Conservation (phyloP, 257 asterid genomes). For the Penstemon barbatus region DNA sequence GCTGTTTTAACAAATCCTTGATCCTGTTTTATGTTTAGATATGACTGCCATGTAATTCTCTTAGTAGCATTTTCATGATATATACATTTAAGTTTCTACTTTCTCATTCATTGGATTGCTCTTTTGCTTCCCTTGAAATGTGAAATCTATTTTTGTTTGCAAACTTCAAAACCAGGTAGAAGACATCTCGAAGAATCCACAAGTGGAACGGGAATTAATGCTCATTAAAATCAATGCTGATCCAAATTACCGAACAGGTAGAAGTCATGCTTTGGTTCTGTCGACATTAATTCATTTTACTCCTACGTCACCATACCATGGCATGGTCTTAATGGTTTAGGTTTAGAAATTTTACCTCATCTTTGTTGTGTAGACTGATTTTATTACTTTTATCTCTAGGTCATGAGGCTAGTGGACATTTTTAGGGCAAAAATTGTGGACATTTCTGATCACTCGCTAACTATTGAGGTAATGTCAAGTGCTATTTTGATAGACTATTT, state of each 20-base stretch:
- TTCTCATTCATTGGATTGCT: constrained; percentile 1
- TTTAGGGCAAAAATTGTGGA: constrained; percentile 95
- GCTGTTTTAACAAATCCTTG: neutral
- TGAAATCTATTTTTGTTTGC: constrained; percentile 17
- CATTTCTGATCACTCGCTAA: constrained; percentile 81
- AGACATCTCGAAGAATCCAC: constrained; percentile 90
- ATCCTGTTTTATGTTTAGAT: neutral
- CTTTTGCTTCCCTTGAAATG: constrained; percentile 15
- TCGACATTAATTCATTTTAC: constrained; percentile 8
- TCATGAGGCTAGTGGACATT: constrained; percentile 93
- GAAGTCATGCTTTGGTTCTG: constrained; percentile 37
- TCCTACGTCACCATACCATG: neutral
- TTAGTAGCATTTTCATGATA: neutral
- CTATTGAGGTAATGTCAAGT: constrained; percentile 77
- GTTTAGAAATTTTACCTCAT: constrained; percentile 16
- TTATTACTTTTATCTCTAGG: constrained; percentile 45
- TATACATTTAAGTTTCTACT: constrained; percentile 9
- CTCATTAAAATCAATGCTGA: constrained; percentile 87
- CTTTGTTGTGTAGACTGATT: neutral
- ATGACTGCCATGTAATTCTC: constrained; percentile 13
- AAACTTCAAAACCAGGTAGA: constrained; percentile 60
- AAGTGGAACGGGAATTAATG: constrained; percentile 96
- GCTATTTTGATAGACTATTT: neutral
- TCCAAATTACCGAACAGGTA: constrained; percentile 73
- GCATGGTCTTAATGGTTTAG: constrained; percentile 1